Base-by-base conservation (phyloP, 2,329 filamentous ascomycete species). In the Nemania sp. region DNA sequence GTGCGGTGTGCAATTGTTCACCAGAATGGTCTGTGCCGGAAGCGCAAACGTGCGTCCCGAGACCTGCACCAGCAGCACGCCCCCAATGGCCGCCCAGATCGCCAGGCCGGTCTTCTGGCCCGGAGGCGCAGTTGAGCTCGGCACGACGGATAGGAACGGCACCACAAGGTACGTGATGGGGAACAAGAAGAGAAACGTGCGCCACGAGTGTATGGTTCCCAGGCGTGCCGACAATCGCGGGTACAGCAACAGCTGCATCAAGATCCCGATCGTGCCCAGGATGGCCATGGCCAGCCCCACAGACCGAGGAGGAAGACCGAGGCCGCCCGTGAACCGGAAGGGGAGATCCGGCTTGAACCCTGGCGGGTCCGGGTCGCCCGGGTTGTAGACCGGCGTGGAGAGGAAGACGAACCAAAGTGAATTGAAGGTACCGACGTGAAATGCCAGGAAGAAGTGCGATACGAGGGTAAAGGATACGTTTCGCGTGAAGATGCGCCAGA, bases 201-300 rank as follows among this genome's bases (percentile, higher is more conserved):
- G 84, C 80, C 88, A 92, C 45, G 86, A 87, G 5, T 79, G 79
- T 54, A 92, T 76, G 1, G 89, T 89, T 35, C 90, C 91, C 1
- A 91, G 81, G 2, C 82, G 82, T 1, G 81, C 78, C 48, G 90
- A 90, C 17, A 92, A 76, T 32, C 77, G 76, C 1, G 90, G 90
- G 71, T 93, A 94, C 10, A 91, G 76, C 51, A 90, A 78, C 11
- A 92, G 81, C 72, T 92, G 90, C 47, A 95, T 79, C 0, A 81
- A 77, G 39, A 95, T 88, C n/a, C 91, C 91, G 45, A 94, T 86
- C 50, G 85, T 76, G 9, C 91, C 91, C 15, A 95, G 82, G 53
- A 90, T 87, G 2, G 90, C 87, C 78, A 93, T 92, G 4, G 90
- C 89, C 45, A 90, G 77, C n/a, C 91, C 91, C 34, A 95, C 89